These are phyloP conservation scores for Rosa persica DNA, from an alignment of 306 rosid genomes.

Conservation along the genomic window DNA sequence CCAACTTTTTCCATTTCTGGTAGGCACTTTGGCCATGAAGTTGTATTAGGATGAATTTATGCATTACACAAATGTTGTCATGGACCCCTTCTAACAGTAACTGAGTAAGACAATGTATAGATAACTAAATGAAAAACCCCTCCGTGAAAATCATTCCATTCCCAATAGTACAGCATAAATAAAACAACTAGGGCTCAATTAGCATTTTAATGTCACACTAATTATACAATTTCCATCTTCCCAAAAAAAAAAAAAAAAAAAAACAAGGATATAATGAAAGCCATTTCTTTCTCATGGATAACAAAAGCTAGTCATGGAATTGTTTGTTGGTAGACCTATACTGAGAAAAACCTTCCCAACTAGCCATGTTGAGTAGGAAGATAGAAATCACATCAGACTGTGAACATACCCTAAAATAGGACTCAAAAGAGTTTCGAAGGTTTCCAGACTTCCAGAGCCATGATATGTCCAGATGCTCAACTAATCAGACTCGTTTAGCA, in stretches of 20 bases:
- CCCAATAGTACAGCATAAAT: background rate
- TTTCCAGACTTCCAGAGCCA: background rate
- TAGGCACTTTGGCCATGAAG: background rate
- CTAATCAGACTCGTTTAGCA: background rate
- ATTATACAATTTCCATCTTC: background rate
- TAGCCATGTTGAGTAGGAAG: background rate
- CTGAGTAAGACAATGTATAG: background rate
- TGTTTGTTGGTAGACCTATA: background rate
- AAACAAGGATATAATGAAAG: background rate
- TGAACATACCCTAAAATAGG: background rate
- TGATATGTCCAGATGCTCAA: background rate
- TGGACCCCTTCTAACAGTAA: background rate
- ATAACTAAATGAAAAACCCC: background rate
- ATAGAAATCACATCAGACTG: background rate
- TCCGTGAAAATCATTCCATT: background rate
- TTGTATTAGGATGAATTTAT: background rate
- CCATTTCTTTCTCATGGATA: background rate
- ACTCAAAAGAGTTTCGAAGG: background rate
- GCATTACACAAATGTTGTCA: background rate
- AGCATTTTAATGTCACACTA: background rate
- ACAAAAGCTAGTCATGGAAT: background rate
- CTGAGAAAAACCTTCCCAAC: background rate
- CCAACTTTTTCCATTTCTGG: background rate
- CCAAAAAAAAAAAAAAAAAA: background rate
- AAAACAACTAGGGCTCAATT: background rate